A percentile compares a stretch with the other conserved stretches of the same genome.
These are phyloP conservation scores for Fusarium sublunatum DNA, from an alignment of 2,329 filamentous ascomycete species.

Conservation along the genomic window DNA sequence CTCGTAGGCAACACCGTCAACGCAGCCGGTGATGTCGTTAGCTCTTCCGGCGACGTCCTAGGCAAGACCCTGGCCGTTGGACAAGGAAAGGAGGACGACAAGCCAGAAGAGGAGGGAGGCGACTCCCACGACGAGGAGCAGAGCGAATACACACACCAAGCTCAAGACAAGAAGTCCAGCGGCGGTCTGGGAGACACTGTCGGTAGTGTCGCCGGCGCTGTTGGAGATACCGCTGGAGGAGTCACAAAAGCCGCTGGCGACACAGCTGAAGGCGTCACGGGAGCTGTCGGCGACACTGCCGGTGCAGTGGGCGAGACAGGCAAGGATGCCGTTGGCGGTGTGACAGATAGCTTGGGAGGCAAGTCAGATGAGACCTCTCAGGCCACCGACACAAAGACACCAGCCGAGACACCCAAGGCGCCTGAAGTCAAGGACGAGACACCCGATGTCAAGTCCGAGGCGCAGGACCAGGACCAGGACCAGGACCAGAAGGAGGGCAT, in stretches of 20 bases:
- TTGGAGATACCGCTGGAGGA: slow-evolving; percentile 18
- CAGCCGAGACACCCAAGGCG: slow-evolving; percentile 33
- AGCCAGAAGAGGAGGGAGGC: slow-evolving; percentile 43
- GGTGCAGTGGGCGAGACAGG: slow-evolving; percentile 12
- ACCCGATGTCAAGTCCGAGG: slow-evolving; percentile 22
- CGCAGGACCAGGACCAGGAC: neutral
- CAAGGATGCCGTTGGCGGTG: slow-evolving; percentile 23
- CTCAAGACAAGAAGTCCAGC: slow-evolving; percentile 48
- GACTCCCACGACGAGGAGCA: slow-evolving; percentile 43
- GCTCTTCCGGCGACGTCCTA: slow-evolving; percentile 54
- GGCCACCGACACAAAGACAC: slow-evolving; percentile 30
- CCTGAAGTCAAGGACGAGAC: slow-evolving; percentile 23
- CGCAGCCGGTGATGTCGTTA: slow-evolving; percentile 51
- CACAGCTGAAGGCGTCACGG: slow-evolving; percentile 17
- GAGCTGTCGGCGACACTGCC: slow-evolving; percentile 16
- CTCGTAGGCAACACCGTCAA: slow-evolving; percentile 57
- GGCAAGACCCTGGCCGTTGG: slow-evolving; percentile 54
- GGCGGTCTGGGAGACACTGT: slow-evolving; percentile 42
- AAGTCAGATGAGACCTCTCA: slow-evolving; percentile 32
- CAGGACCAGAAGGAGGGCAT: slow-evolving; percentile 27
- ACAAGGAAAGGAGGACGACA: slow-evolving; percentile 47
- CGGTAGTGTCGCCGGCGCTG: slow-evolving; percentile 20
- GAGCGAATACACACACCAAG: slow-evolving; percentile 56
- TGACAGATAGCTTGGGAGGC: slow-evolving; percentile 38
- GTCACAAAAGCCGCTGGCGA: slow-evolving; percentile 25